phyloP scores from a whole-genome alignment of 331 rosid genomes.

The Telfairia occidentalis region DNA sequence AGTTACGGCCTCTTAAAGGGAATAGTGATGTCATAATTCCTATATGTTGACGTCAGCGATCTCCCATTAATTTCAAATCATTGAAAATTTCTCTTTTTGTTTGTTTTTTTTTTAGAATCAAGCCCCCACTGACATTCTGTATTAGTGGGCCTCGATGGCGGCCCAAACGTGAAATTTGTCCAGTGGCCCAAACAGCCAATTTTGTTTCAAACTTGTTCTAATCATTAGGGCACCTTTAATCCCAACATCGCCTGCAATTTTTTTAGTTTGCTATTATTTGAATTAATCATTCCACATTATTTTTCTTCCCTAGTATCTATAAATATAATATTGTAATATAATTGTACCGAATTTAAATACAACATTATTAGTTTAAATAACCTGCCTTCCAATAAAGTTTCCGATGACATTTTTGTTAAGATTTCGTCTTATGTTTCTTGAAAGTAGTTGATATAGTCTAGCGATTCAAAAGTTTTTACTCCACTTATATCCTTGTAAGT shows the following conservation, averaged over 20 bases:
- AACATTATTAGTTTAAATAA: not conserved
- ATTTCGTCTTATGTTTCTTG: not conserved
- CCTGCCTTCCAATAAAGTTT: not conserved
- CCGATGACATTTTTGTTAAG: not conserved
- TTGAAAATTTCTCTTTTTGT: not conserved
- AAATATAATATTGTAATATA: not conserved
- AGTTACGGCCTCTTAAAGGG: too few species aligned
- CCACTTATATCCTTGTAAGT: too few species aligned
- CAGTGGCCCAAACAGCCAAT: not conserved
- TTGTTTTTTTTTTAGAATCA: not conserved
- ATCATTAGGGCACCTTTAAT: slow-evolving; percentile 3
- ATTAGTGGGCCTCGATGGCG: not conserved
- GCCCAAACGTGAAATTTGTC: not conserved
- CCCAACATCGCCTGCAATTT: slow-evolving; percentile 9
- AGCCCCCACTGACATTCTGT: not conserved
- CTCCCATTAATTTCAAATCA: not conserved
- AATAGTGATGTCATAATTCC: too few species aligned
- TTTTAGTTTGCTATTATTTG: not conserved
- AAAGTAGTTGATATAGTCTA: too few species aligned
- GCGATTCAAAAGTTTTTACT: too few species aligned
- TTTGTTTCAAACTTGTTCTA: not conserved
- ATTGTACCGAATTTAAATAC: not conserved
- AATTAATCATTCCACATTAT: slow-evolving; percentile 6
- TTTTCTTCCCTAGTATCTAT: not conserved
- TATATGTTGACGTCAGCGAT: too few species aligned